Base-by-base conservation (phyloP, 768 basidiomycete genomes). In the Melanogaster broomeanus region DNA sequence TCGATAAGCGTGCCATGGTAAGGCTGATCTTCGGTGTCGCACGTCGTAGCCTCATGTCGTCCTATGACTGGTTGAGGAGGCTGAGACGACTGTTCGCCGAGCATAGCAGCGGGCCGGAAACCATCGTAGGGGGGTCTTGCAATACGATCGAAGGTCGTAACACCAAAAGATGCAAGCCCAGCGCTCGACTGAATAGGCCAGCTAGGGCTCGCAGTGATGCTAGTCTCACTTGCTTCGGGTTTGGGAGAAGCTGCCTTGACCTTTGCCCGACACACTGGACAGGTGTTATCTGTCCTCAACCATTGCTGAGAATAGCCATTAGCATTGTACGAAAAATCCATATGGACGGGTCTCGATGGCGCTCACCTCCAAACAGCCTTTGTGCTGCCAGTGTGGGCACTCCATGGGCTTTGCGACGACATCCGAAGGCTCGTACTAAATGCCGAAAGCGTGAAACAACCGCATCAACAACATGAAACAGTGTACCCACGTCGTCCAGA, bases 331-430 rank as follows among this genome's bases (percentile, higher is more conserved):
- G 31, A 50, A 45, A 42, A 31, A 10, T 39, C 11, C 27, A 22
- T 38, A 18, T 45, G 19, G 6, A 34, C 6, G 16, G n/a, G n/a
- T n/a, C n/a, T n/a, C 18, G 33, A 52, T 47, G 25, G 22, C 5
- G 42, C 79, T n/a, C 46, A 89, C 89, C 74, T 86, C 76, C 24
- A 93, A 66, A 72, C 90, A 93, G 18, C 74, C 77, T 61, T 84
- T 82, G 65, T 93, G 90, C 57, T 90, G 68, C 88, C 89, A 93
- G 67, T 93, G 90, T 1, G 82, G 69, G 56, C 90, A 93, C 46
- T 83, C 83, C 22, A 77, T 71, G 6, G 90, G 76, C 57, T 84
- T 88, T 48, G 85, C 74, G 9, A 90, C 77, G 3, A 73, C 59
- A 57, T 91, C 90, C n/a, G 67, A 64, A 3, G 77, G 72, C 46